phyloP scores from a whole-genome alignment of 768 basidiomycete genomes.

The Pulveroboletus sp. region DNA sequence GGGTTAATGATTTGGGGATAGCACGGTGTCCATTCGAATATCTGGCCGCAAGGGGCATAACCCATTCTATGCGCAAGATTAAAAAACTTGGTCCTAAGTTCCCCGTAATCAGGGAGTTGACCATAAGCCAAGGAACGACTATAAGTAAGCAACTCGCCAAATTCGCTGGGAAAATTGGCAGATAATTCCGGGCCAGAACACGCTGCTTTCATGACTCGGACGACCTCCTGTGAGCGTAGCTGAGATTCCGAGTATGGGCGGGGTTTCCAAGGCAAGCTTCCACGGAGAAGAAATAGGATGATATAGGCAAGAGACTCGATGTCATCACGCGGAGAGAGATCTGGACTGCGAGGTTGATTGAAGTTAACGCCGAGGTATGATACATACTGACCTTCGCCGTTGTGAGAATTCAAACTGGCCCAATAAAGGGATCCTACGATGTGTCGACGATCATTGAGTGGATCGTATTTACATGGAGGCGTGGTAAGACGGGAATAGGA shows the following conservation, averaged over 20 bases:
- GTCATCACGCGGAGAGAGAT: conserved; percentile 1
- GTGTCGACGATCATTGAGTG: conserved; percentile 11
- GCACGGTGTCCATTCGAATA: not conserved
- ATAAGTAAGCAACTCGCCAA: not conserved
- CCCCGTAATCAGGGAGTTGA: no score
- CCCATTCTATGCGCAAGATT: not conserved
- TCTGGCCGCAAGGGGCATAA: not conserved
- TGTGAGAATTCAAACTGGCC: conserved; percentile 34
- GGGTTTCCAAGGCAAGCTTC: not conserved
- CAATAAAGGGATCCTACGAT: conserved; percentile 31
- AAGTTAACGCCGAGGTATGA: not conserved
- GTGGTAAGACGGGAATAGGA: not conserved
- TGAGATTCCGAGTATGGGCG: not conserved
- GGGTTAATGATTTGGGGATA: not conserved
- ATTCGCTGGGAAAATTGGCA: not conserved
- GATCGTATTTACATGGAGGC: conserved; percentile 15
- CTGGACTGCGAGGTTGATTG: not conserved
- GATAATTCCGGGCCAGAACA: not conserved
- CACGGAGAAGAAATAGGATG: not conserved
- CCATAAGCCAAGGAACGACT: not conserved
- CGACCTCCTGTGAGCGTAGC: not conserved
- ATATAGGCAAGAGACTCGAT: not conserved
- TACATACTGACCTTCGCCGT: not conserved
- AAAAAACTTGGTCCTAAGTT: not conserved
- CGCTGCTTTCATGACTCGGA: not conserved